Percentiles rank a stretch among this genome's conserved stretches.
These are phyloP conservation scores for Meyerozyma elateridarum DNA, from an alignment of 1,139 yeast species.

Conservation along the genomic window DNA sequence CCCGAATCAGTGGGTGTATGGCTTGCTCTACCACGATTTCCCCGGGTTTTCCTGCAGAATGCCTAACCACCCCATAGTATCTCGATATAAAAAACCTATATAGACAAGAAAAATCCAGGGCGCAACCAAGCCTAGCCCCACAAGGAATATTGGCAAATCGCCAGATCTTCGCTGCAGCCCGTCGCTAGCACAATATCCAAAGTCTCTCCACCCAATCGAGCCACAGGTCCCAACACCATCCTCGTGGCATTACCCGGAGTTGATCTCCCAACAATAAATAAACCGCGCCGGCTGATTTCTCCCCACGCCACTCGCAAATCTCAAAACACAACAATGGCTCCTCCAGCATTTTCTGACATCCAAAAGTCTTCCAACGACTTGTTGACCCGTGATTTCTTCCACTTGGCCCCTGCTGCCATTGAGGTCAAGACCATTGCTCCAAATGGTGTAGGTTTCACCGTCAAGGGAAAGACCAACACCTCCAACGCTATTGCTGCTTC, in stretches of 20 bases:
- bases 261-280: conserved; percentile 3
- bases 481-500: conserved; percentile 83
- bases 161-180: too few relatives aligned
- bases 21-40: too few relatives aligned
- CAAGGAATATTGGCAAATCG: too few relatives aligned
- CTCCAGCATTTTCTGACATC: conserved; percentile 84
- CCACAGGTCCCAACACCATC: conserved; percentile 7
- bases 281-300: conserved; percentile 3
- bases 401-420: conserved; percentile 78
- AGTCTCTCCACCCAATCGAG: conserved; percentile 4
- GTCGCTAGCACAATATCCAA: conserved; percentile 9
- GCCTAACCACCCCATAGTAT: too few relatives aligned
- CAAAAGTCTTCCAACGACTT: conserved; percentile 88
- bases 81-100: too few relatives aligned
- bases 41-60: too few relatives aligned
- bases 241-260: conserved; percentile 4
- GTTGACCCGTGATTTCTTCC: conserved; percentile 90
- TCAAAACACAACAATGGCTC: conserved; percentile 32
- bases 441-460: conserved; percentile 92
- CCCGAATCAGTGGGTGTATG: too few relatives aligned
- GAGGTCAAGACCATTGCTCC: conserved; percentile 93
- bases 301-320: too few relatives aligned
- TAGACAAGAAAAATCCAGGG: too few relatives aligned
- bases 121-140: too few relatives aligned
- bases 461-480: conserved; percentile 86